Percentiles rank a stretch among this genome's conserved stretches.
Conservation (phyloP, 2,329 filamentous ascomycete species). For the Arthrobotrys conoides region DNA sequence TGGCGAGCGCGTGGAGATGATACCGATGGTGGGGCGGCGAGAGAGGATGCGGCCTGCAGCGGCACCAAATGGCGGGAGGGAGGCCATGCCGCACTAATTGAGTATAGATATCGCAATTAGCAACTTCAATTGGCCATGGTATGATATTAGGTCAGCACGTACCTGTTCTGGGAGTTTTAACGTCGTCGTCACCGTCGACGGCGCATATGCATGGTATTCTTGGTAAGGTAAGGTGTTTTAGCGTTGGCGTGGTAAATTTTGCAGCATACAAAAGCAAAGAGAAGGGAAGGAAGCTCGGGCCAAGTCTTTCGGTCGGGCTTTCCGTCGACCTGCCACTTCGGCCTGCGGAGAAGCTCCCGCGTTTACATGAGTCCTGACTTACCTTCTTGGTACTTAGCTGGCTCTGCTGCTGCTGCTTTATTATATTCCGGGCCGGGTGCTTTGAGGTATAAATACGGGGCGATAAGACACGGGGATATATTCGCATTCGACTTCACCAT, state of each 20-base stretch:
- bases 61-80: slow-evolving; percentile 18
- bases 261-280: neutral
- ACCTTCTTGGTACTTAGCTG: neutral
- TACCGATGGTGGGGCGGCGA: slow-evolving; percentile 31
- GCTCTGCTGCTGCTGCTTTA: neutral
- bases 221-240: slow-evolving; percentile 5
- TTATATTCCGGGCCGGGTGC: slow-evolving; percentile 1
- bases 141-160: neutral
- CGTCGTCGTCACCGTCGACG: slow-evolving; percentile 54
- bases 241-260: slow-evolving; percentile 49
- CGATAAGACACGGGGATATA: neutral
- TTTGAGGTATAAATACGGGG: slow-evolving; percentile 1
- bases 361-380: neutral
- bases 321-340: slow-evolving; percentile 32
- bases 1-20: slow-evolving; percentile 26
- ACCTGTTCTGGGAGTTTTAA: slow-evolving; percentile 13
- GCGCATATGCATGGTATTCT: slow-evolving; percentile 28
- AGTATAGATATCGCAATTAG: slow-evolving; percentile 2
- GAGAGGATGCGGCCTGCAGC: slow-evolving; percentile 20
- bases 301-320: slow-evolving; percentile 19
- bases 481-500: neutral
- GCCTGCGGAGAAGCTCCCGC: slow-evolving; percentile 32
- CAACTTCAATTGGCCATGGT: neutral
- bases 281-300: slow-evolving; percentile 17
- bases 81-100: slow-evolving; percentile 26